Evolutionary conservation across 129 eudicot genomes (phyloP).

Genomic region (Helianthus annuus): HanXRQr2.0-SUNRISE NC_035448.2:23068817-23069316

Average conservation of each 20-base stretch:
- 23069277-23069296: constrained; percentile 21
- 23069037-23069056: too few species aligned
- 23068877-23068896: constrained; percentile 96
- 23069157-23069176: constrained; percentile 19
- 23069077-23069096: too few species aligned
- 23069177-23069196: constrained; percentile 5
- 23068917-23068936: constrained; percentile 21
- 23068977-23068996: too few species aligned
- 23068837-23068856: constrained; percentile 19
- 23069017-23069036: too few species aligned
- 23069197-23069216: constrained; percentile 1
- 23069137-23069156: not conserved
- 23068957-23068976: too few species aligned
- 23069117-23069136: too few species aligned
- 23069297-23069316: constrained; percentile 97
- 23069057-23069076: too few species aligned
- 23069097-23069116: too few species aligned
- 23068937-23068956: too few species aligned
- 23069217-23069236: constrained; percentile 1
- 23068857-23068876: constrained; percentile 99
- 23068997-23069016: too few species aligned
- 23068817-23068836: constrained; percentile 16
- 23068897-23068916: constrained; percentile 99
- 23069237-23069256: constrained; percentile 5
- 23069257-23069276: not conserved